Percentiles rank a stretch among this genome's conserved stretches.
These are phyloP conservation scores for Blumeria hordei DNA, from an alignment of 2,329 filamentous ascomycete species.

Conservation along the genomic window DNA sequence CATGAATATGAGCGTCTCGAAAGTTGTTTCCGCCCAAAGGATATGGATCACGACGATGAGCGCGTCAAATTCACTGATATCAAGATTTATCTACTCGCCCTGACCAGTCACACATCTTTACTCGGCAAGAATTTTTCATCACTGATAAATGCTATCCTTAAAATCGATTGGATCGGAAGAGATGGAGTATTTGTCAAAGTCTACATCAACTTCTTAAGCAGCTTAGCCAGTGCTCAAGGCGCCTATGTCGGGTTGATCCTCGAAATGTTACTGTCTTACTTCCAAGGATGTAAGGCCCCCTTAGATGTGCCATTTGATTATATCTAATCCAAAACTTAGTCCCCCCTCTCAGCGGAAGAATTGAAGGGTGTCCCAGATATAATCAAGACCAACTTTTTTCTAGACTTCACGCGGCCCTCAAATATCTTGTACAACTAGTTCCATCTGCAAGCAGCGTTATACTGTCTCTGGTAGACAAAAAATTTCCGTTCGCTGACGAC, in stretches of 20 bases:
- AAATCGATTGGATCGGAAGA: constrained; percentile 38
- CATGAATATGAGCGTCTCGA: constrained; percentile 37
- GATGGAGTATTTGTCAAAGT: constrained; percentile 40
- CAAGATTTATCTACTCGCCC: constrained; percentile 34
- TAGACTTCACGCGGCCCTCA: constrained; percentile 52
- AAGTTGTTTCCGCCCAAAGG: constrained; percentile 22
- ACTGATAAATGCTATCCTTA: constrained; percentile 32
- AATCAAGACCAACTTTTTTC: constrained; percentile 37
- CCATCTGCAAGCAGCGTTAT: constrained; percentile 54
- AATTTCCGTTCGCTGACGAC: constrained; percentile 58
- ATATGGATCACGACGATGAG: constrained; percentile 6
- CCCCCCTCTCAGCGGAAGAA: constrained; percentile 16
- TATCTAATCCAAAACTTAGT: constrained; percentile 18
- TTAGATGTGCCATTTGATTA: not conserved
- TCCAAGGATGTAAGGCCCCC: constrained; percentile 27
- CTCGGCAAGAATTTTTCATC: constrained; percentile 33
- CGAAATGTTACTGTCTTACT: constrained; percentile 57
- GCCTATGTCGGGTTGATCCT: constrained; percentile 53
- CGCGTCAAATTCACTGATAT: constrained; percentile 19
- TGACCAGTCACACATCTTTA: constrained; percentile 34
- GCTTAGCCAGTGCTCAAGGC: constrained; percentile 61
- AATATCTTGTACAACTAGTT: constrained; percentile 55
- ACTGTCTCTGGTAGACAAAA: constrained; percentile 36
- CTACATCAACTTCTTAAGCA: constrained; percentile 43
- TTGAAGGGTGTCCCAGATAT: constrained; percentile 29